Evolutionary conservation across 2,329 filamentous ascomycete genomes (phyloP), one percentile per base, ranked within the genome.

Genomic region (Aspergillus versicolor): DNA sequence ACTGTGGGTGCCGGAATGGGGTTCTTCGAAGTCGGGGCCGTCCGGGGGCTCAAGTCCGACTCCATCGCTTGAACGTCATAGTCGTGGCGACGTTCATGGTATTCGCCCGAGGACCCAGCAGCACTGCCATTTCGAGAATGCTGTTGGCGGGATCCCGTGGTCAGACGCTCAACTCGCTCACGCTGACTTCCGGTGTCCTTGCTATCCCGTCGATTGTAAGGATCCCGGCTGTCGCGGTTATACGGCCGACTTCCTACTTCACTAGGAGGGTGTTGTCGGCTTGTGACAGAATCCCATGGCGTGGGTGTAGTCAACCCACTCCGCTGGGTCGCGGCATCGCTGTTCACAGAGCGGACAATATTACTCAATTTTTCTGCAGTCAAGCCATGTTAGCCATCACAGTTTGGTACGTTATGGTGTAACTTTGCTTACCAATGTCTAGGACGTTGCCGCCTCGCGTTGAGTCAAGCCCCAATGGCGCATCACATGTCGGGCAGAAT

Each of bases 1-100:
- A 99, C 92, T 0, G 86, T 89, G 0, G 94, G 94, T 5, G 92
- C 81, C 1, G 94, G 92, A 57, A 97, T 97, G 0, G 92, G 91
- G 65, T 96, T 96, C 66, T 88, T 90, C 9, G 86, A 82, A 19
- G 88, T 71, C 9, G 50, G 45, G 51, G 79, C 82, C 5, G 82
- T 77, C 38, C 89, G 87, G 5, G 91, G 89, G 62, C 85, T 84
- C 17, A 95, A 81, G 34, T 87, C 89, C 0, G 90, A 91, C 74
- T 97, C 93, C 91, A 97, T 96, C 3, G 92, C 92, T 73, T 97
- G 93, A 15, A 96, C 85, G 70, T 97, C 94, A 69, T 96, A 97
- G 71, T 97, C 93, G 70, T 97, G 92, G 54, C 89, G 88, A 65
- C 92, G 85, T 24, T 93, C 90, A 24, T 87, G 83, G 69, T 95